Base-by-base conservation (phyloP, 441 rosid species). In the Pelargonium fulgidum region DNA sequence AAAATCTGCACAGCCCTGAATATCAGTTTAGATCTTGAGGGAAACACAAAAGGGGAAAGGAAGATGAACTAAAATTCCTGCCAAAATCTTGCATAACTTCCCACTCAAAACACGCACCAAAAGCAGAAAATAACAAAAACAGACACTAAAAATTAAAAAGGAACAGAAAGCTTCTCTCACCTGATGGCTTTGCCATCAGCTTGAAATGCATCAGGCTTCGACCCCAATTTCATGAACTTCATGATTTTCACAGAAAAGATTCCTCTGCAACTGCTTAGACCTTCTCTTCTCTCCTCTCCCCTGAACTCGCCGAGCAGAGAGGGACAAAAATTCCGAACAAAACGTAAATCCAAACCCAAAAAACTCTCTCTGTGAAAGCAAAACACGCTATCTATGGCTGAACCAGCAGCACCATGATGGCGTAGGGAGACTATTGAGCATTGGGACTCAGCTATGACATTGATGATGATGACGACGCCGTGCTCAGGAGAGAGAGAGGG, bases 171-270 rank as follows among this genome's bases (percentile, higher is more conserved):
- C 42, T 68, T 20, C 61, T 10, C 61, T 79, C 70, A 91, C 99
- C 88, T 85, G 80, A 78, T 65, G 71, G 79, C 77, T 82, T 86
- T 86, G 54, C 89, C 99, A 66, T 90, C 92, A 77, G 91, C 82
- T 74, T 83, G 90, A 75, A 93, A 87, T 16, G 86, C 78, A 85
- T 93, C 99, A 78, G 97, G 97, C 87, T 89, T 93, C 59, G 89
- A 89, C 44, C 99, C 99, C 77, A 93, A 74, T 87, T 93, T 93
- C 99, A 93, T 91, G 75, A 85, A 88, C 97, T 91, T 93, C 99
- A 93, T 93, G 59, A 78, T 81, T 41, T 64, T 64, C 69, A 71
- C 47, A 14, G 66, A 69, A 67, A 45, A 63, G 42, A 44, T 36
- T 16, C 39, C 70, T 70, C 74, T 66, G 68, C 56, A 76, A 72